A percentile compares a stretch with the other conserved stretches of the same genome.
phyloP scores from a whole-genome alignment of 2,329 filamentous ascomycete species.

The Cylindrodendrum hubeiense region DNA sequence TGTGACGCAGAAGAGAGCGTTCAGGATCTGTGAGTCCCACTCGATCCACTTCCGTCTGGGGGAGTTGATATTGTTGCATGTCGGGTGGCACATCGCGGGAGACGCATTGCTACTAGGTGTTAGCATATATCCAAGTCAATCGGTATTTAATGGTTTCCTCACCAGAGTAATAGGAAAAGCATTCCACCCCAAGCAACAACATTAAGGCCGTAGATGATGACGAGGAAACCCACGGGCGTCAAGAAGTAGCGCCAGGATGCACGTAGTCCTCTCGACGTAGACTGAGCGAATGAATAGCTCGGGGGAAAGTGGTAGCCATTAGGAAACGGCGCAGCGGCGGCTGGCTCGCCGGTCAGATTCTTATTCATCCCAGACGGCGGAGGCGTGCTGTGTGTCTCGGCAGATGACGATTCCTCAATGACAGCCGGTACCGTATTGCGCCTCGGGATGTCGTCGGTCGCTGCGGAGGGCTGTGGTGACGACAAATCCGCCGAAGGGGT shows the following conservation, averaged over 20 bases:
- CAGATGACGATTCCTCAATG: constrained; percentile 34
- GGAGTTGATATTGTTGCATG: constrained; percentile 79
- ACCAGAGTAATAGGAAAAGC: constrained; percentile 87
- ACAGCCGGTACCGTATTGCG: constrained; percentile 35
- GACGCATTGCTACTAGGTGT: constrained; percentile 47
- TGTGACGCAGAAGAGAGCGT: constrained; percentile 87
- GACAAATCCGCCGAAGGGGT: constrained; percentile 34
- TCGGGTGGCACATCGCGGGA: constrained; percentile 78
- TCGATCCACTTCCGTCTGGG: constrained; percentile 89
- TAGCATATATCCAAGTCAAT: constrained; percentile 7
- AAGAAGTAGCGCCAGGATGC: constrained; percentile 80
- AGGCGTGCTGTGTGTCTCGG: constrained; percentile 19
- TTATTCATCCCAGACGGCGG: constrained; percentile 17
- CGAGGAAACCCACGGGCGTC: constrained; percentile 81
- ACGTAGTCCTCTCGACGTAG: constrained; percentile 67
- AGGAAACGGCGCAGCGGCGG: constrained; percentile 59
- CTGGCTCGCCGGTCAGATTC: constrained; percentile 39
- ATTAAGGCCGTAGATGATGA: constrained; percentile 84
- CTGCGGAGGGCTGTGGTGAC: constrained; percentile 28
- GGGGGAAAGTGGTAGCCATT: constrained; percentile 77
- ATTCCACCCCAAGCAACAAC: constrained; percentile 92
- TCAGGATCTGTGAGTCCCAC: constrained; percentile 82
- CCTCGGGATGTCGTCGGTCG: constrained; percentile 41
- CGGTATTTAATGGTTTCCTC: constrained; percentile 47
- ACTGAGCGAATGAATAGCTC: constrained; percentile 69